These are phyloP conservation scores for Saturnispora zaruensis DNA, from an alignment of 805 yeast species.

Conservation along the genomic window DNA sequence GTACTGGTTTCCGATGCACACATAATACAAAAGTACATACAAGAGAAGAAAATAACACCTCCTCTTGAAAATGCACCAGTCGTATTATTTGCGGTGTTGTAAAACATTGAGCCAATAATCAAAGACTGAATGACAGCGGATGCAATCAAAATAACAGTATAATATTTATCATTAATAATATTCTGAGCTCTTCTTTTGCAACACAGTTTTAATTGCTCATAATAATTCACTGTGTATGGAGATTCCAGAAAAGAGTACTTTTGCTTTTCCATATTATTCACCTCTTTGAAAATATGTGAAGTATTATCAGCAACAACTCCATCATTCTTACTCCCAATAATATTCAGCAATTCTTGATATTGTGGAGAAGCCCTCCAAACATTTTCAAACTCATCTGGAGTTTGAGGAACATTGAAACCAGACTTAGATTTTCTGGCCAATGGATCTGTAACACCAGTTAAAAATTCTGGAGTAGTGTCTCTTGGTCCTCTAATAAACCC, in stretches of 20 bases:
- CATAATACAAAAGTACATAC: conserved; percentile 51
- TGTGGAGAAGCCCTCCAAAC: background rate
- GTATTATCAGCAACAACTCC: background rate
- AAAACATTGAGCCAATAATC: conserved; percentile 53
- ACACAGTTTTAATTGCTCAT: conserved; percentile 44
- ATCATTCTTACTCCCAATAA: background rate
- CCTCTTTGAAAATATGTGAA: background rate
- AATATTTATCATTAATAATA: conserved; percentile 48
- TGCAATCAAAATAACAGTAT: conserved; percentile 39
- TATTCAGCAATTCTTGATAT: background rate
- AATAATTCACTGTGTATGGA: conserved; percentile 33
- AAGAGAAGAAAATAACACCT: conserved; percentile 53
- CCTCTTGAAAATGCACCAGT: conserved; percentile 54
- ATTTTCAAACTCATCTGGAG: conserved; percentile 52
- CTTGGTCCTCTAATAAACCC: conserved; percentile 35
- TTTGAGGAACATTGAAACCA: conserved; percentile 39
- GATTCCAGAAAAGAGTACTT: conserved; percentile 33
- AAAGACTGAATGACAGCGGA: conserved; percentile 51
- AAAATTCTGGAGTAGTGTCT: conserved; percentile 23
- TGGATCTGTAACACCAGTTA: conserved; percentile 18
- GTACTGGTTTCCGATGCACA: conserved; percentile 54
- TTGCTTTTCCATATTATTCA: conserved; percentile 23
- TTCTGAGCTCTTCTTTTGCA: conserved; percentile 46
- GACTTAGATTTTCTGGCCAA: conserved; percentile 1
- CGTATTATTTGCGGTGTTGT: conserved; percentile 41